phyloP scores from a whole-genome alignment of 345 rosid species.

The Cardiospermum halicacabum region DNA sequence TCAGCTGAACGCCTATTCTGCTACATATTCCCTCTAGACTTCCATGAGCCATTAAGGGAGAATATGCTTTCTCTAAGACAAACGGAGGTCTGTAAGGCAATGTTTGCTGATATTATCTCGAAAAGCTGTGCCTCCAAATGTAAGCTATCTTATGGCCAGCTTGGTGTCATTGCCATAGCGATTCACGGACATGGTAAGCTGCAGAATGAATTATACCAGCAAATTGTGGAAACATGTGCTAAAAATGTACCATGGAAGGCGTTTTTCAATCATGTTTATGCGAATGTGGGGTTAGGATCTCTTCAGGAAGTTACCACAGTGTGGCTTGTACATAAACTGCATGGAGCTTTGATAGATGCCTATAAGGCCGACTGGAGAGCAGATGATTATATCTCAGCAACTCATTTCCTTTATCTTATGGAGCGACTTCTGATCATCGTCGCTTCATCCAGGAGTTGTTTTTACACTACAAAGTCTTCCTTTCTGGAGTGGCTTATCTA shows the following conservation, averaged over 20 bases:
- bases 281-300: neutral
- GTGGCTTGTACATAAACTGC: conserved; percentile 14
- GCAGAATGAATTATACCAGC: neutral
- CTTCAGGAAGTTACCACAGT: neutral
- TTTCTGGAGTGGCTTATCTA: conserved; percentile 35
- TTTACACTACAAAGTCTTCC: conserved; percentile 26
- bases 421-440: conserved; percentile 20
- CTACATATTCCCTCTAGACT: conserved; percentile 30
- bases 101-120: conserved; percentile 18
- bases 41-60: conserved; percentile 23
- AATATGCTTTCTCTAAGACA: conserved; percentile 29
- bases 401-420: no score
- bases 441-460: conserved; percentile 9
- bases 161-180: conserved; percentile 28
- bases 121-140: conserved; percentile 1
- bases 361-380: conserved; percentile 30
- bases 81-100: conserved; percentile 14
- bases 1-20: conserved; percentile 15
- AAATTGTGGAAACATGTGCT: conserved; percentile 1
- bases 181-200: conserved; percentile 37
- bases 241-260: conserved; percentile 24
- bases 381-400: conserved; percentile 30
- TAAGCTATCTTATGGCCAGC: conserved; percentile 27
- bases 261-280: conserved; percentile 19
- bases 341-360: conserved; percentile 27